A percentile compares a stretch with the other conserved stretches of the same genome.
These are phyloP conservation scores for Paramyrothecium roridum DNA, from an alignment of 2,329 filamentous ascomycete genomes.

Conservation along the genomic window DNA sequence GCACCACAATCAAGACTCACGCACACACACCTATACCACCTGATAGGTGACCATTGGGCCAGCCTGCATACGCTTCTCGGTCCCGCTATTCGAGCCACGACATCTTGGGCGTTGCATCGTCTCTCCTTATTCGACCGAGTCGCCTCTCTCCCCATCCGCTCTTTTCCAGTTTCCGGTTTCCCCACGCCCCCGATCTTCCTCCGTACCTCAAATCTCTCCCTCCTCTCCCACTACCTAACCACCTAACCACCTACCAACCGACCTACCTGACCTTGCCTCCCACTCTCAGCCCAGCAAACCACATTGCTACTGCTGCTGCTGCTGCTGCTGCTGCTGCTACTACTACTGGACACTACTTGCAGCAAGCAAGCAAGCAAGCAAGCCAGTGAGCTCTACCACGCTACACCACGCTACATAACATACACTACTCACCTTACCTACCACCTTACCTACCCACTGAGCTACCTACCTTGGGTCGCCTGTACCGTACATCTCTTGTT, in stretches of 20 bases:
- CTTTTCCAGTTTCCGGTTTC: conserved; percentile 15
- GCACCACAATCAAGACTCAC: neutral
- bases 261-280: conserved; percentile 11
- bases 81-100: conserved; percentile 37
- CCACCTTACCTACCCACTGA: too few species aligned
- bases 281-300: conserved; percentile 10
- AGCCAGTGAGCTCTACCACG: neutral
- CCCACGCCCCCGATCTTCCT: conserved; percentile 23
- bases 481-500: too few species aligned
- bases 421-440: conserved; percentile 6
- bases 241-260: too few species aligned
- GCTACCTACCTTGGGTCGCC: too few species aligned
- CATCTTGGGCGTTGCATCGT: conserved; percentile 25
- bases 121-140: conserved; percentile 25
- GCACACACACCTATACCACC: neutral
- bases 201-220: conserved; percentile 22
- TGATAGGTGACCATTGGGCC: conserved; percentile 23
- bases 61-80: conserved; percentile 32
- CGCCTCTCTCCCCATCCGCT: conserved; percentile 21
- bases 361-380: conserved; percentile 23
- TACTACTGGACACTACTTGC: conserved; percentile 24
- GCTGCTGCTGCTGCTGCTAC: neutral
- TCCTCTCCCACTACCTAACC: conserved; percentile 25
- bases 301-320: neutral
- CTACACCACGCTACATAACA: too few species aligned